Base-by-base conservation (phyloP, 306 rosid species). In the Phaseolus lunatus region DNA sequence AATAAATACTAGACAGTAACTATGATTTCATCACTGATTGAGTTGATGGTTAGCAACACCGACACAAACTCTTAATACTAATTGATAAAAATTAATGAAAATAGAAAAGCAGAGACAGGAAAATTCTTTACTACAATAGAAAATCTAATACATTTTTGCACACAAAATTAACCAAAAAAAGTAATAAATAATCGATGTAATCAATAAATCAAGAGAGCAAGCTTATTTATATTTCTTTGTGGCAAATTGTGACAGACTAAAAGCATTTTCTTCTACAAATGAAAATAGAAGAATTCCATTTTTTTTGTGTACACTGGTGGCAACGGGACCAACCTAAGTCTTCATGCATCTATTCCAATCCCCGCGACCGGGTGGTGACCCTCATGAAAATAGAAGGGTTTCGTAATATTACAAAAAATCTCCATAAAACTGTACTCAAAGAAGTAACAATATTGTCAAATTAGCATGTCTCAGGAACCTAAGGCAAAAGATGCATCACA, bases 301-400 rank as follows among this genome's bases (percentile, higher is more conserved):
- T 41, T 41, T 9, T 41, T 9, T 9, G 13, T 9, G 45, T 39
- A 9, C 45, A 39, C 2, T 9, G 45, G 45, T 39, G 45, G 45
- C 45, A 41, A 11, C 2, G 15, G 47, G 15, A 11, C 11, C 47
- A 11, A 10, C 13, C 13, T 3, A 41, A 41, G 14, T 41, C 4
- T 11, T 41, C 47, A 41, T 41, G 47, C 47, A 11, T 41, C 47
- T 41, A 41, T 11, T 11, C 14, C 15, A 41, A 41, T 11, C 47
- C 47, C 15, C 47, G 7, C 41, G 2, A 37, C 10, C 14, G 2
- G 14, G 47, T 11, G 33, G 33, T 11, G 47, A 41, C 14, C 47
- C 47, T 11, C 47, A 41, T 19, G 57, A 53, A 81, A 70, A 33
- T 82, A 59, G 67, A 70, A 70, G 31, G 67, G 19, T 57, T 81